Base-by-base conservation (phyloP, 2,329 filamentous ascomycete genomes). In the Colletotrichum navitas region DNA sequence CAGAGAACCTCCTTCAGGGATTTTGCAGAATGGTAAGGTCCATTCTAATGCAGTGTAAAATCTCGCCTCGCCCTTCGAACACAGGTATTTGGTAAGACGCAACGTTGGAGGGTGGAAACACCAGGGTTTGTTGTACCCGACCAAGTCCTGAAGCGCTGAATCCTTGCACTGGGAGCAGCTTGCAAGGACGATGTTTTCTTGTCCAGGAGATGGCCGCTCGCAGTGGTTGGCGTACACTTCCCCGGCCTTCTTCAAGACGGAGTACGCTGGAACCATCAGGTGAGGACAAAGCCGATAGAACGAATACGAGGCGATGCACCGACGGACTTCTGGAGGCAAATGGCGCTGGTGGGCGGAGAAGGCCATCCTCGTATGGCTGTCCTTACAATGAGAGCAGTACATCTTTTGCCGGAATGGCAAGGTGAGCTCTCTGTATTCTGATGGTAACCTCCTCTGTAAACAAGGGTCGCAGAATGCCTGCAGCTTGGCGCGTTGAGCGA, bases 291-390 rank as follows among this genome's bases (percentile, higher is more conserved):
- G 45, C 3, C 45, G 45, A 12, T 24, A 12, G 8, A 3, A 47
- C 5, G 8, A 4, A 47, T 47, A 24, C 45, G 45, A 47, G 10
- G 1, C 6, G 45, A 47, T 47, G 45, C 45, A 47, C 21, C 45
- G 45, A 24, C 45, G 45, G 45, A n/a, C 21, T 1, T 24, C n/a
- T n/a, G 45, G 21, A 10, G 45, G 45, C 10, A 12, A 12, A 5
- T 24, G 45, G 21, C 45, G 45, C 24, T 51, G 47, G 18, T 51
- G 47, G 14, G 8, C 47, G 14, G 47, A 26, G n/a, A 51, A 51
- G 6, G 1, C 0, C 12, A 29, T 7, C 24, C 14, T 29, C 3
- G 0, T 16, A 18, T 51, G 47, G 47, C 5, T 0, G 0, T 2
- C 5, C 14, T 51, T 18, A 24, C 47, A 51, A 51, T 51, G 12